Conservation (phyloP, 176 grass and related monocot species). For the Cocos nucifera region DNA sequence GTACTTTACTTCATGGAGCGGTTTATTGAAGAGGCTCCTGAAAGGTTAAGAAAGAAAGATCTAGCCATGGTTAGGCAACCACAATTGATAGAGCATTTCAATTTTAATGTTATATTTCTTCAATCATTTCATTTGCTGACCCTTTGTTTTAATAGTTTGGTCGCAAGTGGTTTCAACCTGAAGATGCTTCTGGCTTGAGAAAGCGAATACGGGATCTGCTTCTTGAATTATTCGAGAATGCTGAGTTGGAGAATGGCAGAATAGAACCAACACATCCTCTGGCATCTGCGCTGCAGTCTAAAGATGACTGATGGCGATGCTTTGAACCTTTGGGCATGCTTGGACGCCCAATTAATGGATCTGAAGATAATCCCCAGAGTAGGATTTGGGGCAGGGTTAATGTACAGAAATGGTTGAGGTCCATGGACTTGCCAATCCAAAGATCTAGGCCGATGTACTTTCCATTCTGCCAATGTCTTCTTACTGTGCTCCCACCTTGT, state of each 20-base stretch:
- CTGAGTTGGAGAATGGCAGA: conserved; percentile 19
- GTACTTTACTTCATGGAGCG: conserved; percentile 77
- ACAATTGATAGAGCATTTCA: no score
- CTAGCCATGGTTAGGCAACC: conserved; percentile 31
- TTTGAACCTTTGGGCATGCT: no score
- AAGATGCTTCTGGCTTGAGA: conserved; percentile 65
- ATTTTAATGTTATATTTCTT: no score
- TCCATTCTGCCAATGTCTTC: no score
- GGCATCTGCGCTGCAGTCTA: neutral
- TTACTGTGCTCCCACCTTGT: no score
- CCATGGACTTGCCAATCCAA: no score
- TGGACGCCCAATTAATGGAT: no score
- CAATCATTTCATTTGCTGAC: no score
- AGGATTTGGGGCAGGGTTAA: no score
- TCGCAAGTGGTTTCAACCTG: conserved; percentile 54
- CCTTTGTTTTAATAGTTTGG: conserved; percentile 41
- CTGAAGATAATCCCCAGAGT: no score
- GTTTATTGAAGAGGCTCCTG: conserved; percentile 67
- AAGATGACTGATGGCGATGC: neutral
- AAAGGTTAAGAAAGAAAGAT: conserved; percentile 67
- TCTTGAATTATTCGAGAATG: conserved; percentile 35
- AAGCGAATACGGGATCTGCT: conserved; percentile 29
- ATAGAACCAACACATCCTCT: neutral
- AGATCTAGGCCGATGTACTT: no score
- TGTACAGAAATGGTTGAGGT: no score